A percentile compares a stretch with the other conserved stretches of the same genome.
Evolutionary conservation across 257 asterid species (phyloP).

Genomic region (Salvia miltiorrhiza): DNA sequence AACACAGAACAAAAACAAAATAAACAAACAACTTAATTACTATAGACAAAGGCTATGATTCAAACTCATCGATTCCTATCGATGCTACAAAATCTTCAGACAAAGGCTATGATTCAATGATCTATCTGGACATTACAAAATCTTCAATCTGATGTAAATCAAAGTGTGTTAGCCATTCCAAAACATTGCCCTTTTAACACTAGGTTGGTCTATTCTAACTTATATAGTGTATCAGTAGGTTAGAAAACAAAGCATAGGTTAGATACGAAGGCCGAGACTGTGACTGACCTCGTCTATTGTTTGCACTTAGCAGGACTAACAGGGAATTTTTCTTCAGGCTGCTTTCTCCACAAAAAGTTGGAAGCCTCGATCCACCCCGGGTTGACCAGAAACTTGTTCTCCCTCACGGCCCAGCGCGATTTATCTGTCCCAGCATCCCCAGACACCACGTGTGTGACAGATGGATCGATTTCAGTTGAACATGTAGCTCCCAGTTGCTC

Average conservation of each 20-base stretch:
- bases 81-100: background rate
- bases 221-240: background rate
- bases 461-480: conserved; percentile 39
- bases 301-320: conserved; percentile 32
- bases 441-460: conserved; percentile 78
- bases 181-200: background rate
- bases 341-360: conserved; percentile 61
- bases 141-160: conserved; percentile 1
- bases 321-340: conserved; percentile 63
- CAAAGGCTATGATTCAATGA: background rate
- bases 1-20: no score
- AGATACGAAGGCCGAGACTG: background rate
- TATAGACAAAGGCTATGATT: background rate
- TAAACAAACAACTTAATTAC: no score
- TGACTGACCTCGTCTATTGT: conserved; percentile 25
- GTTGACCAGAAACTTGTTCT: conserved; percentile 58
- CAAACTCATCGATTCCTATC: background rate
- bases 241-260: background rate
- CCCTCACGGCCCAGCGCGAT: conserved; percentile 56
- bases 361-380: conserved; percentile 81
- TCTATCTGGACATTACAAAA: background rate
- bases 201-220: background rate
- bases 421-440: conserved; percentile 59
- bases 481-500: conserved; percentile 75
- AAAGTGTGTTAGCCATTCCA: background rate